Conservation (phyloP, 2,329 filamentous ascomycete species). For the Rutstroemia sydowiana region DNA sequence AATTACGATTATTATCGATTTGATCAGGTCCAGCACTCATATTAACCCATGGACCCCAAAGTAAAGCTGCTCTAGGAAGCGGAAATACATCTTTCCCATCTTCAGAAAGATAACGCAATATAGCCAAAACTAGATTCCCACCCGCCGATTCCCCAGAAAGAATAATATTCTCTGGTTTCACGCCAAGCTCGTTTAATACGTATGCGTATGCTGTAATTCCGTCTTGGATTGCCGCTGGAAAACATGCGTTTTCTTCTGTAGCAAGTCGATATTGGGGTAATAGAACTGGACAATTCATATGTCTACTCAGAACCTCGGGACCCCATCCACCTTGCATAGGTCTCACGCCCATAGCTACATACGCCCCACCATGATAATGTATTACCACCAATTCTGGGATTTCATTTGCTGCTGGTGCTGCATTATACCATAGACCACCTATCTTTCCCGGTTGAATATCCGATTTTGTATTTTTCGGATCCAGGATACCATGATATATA, state of each 20-base stretch:
- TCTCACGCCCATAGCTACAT: conserved; percentile 34
- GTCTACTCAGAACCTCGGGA: conserved; percentile 27
- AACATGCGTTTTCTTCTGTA: conserved; percentile 35
- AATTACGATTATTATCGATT: background rate
- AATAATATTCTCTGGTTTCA: background rate
- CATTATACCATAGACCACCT: no score
- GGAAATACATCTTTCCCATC: background rate
- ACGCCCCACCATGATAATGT: conserved; percentile 43
- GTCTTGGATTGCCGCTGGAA: conserved; percentile 45
- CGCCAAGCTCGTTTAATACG: background rate
- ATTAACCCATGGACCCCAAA: background rate
- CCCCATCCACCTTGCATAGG: conserved; percentile 28
- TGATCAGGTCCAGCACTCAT: background rate
- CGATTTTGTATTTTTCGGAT: no score
- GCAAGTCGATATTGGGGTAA: conserved; percentile 41
- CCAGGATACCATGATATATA: no score
- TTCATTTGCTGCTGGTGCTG: no score
- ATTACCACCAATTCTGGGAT: conserved; percentile 31
- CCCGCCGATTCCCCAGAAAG: background rate
- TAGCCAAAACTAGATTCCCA: background rate
- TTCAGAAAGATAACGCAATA: background rate
- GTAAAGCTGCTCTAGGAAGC: background rate
- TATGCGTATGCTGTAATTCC: conserved; percentile 29
- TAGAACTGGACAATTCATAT: conserved; percentile 37
- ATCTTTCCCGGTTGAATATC: no score